Base-by-base conservation (phyloP, 1,284 basidiomycete species). In the Ganoderma lingzhi region DNA sequence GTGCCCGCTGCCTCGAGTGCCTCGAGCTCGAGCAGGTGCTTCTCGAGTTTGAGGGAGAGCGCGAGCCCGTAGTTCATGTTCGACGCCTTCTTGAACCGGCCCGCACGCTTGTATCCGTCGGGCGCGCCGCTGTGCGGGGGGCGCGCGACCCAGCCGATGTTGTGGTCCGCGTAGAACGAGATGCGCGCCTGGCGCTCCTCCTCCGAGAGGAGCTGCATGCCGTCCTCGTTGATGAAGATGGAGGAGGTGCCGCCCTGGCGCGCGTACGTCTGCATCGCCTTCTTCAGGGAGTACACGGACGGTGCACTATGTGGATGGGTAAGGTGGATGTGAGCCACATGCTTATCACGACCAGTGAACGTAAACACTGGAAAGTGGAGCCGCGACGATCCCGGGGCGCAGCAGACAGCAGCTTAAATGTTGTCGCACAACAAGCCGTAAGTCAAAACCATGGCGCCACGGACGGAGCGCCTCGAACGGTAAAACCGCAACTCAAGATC, bases 241-340 rank as follows among this genome's bases (percentile, higher is more conserved):
- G 87, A 81, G 5, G 91, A 93, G 0, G 91, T 91, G 12, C 93
- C 93, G 28, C 93, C 93, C 76, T 95, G 93, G 0, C 93, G 85
- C 28, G 93, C 93, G 77, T 95, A 95, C 1, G 93, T 95, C 77
- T 93, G 92, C 89, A 96, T 95, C 0, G 94, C 94, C 78, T 89
- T 90, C 82, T 96, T 95, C 71, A 96, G 80, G 0, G 92, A 95
- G 72, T 88, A 87, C 53, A 96, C 89, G 0, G 94, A 95, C 1
- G 93, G 94, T 6, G 87, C 78, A 66, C 91, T 92, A 76, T 17
- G 67, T 15, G 65, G 23, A 23, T 23, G 23, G 23, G 30, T 2
- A 39, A 39, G 23, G 41, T 28, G 23, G 45, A 44, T 1, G 48
- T 53, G 4, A 53, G 48, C 48, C 32, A 32, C 10, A 30, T 6